Evolutionary conservation across 805 yeast genomes (phyloP), one percentile per base, ranked within the genome.

Genomic region (Vanderwaltozyma tropicalis): DNA sequence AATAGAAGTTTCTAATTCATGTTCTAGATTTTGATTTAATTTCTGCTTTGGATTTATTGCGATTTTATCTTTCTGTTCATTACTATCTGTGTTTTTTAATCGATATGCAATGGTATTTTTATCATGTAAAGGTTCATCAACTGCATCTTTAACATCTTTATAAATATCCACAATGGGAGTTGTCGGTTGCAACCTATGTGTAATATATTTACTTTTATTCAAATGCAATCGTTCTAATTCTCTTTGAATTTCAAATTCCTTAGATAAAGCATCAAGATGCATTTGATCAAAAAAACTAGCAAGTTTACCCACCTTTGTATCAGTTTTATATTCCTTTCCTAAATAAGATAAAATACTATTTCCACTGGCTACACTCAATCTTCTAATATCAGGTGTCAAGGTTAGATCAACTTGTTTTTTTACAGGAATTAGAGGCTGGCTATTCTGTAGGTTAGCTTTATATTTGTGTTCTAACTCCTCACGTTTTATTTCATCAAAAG

Each of bases 161-260:
- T 82, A 92, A 19, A 92, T 81, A 49, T 88, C 96, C 17, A 88
- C 96, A 39, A 85, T 80, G 0, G 98, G 97, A 41, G 74, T 78
- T 1, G 92, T 77, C 1, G 78, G 72, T 18, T 77, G 75, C 35
- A 85, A 73, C 6, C 92, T 87, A 12, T 68, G 64, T 0, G 89
- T 85, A 42, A 78, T 68, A 53, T 76, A 75, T 48, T 79, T 72
- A 47, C 76, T 69, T 45, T 63, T 67, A 31, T 74, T 68, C 31
- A 84, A 53, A 43, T 80, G 77, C 40, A 71, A 64, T 41, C 86
- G 71, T 53, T 89, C 95, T 32, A 68, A 62, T 45, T 85, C 94
- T 52, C 97, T 74, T 52, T 88, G 95, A 46, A 76, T 69, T 52
- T 84, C 94, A 55, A 89, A 88, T 54, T 92, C 96, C 48, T 70